A percentile compares a stretch with the other conserved stretches of the same genome.
Evolutionary conservation across 2,329 filamentous ascomycete genomes (phyloP).

Genomic region (Epicoccum nigrum): DNA sequence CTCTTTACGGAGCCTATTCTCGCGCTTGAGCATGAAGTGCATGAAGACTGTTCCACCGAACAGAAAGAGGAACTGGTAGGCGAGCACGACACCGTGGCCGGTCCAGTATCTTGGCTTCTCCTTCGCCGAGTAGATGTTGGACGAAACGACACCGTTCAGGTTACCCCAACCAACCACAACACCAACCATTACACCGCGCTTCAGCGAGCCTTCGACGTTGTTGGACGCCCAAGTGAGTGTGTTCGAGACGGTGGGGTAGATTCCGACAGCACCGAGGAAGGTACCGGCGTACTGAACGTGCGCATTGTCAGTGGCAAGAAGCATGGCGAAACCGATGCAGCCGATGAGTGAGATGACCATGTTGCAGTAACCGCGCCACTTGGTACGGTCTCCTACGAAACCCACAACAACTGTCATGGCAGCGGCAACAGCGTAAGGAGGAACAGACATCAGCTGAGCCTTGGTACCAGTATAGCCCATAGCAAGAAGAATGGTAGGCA

Average conservation of each 20-base stretch:
- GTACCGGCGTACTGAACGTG: slow-evolving; percentile 80
- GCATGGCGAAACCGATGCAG: slow-evolving; percentile 79
- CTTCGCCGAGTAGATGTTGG: slow-evolving; percentile 74
- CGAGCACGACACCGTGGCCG: slow-evolving; percentile 78
- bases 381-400: slow-evolving; percentile 76
- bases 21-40: slow-evolving; percentile 65
- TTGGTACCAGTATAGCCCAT: slow-evolving; percentile 63
- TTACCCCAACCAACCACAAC: slow-evolving; percentile 93
- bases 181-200: slow-evolving; percentile 84
- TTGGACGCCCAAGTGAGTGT: slow-evolving; percentile 89
- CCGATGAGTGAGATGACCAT: slow-evolving; percentile 73
- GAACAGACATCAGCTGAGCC: slow-evolving; percentile 75
- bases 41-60: slow-evolving; percentile 73
- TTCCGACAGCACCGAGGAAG: slow-evolving; percentile 84
- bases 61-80: slow-evolving; percentile 73
- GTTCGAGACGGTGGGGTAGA: slow-evolving; percentile 86
- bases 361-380: slow-evolving; percentile 79
- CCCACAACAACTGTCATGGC: slow-evolving; percentile 72
- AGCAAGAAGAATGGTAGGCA: slow-evolving; percentile 57
- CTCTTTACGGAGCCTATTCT: slow-evolving; percentile 70
- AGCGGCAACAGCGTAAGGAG: slow-evolving; percentile 75
- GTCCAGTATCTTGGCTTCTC: slow-evolving; percentile 70
- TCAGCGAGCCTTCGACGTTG: slow-evolving; percentile 92
- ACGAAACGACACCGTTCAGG: slow-evolving; percentile 82
- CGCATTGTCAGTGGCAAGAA: slow-evolving; percentile 68